Evolutionary conservation across 2,329 filamentous ascomycete species (phyloP).

Genomic region (Leptographium wingfieldii): DNA sequence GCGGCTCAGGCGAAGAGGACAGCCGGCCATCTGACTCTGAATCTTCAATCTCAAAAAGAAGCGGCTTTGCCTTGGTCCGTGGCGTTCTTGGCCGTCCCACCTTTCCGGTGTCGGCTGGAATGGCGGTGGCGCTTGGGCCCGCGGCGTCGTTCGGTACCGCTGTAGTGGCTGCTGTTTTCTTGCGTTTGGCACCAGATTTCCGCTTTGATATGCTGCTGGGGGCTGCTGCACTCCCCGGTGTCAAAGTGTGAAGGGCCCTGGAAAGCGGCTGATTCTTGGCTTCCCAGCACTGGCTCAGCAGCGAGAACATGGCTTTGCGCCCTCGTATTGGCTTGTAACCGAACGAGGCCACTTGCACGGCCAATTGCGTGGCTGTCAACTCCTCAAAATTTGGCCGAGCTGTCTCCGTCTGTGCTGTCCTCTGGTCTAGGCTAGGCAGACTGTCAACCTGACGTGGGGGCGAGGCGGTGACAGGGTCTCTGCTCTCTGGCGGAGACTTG

Average conservation of each 20-base stretch:
- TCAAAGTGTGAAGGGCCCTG: conserved; percentile 15
- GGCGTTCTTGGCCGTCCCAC: neutral
- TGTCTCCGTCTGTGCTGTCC: neutral
- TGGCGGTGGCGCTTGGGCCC: neutral
- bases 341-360: conserved; percentile 48
- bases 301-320: conserved; percentile 54
- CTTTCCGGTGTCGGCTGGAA: too few relatives aligned
- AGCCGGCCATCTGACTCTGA: conserved; percentile 25
- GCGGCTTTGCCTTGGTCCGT: conserved; percentile 13
- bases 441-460: too few relatives aligned
- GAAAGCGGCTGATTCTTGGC: neutral
- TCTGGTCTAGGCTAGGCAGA: too few relatives aligned
- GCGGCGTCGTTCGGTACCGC: neutral
- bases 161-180: neutral
- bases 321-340: conserved; percentile 63
- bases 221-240: neutral
- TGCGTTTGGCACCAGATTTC: conserved; percentile 10
- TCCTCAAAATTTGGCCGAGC: conserved; percentile 43
- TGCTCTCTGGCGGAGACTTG: neutral
- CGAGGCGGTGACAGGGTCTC: neutral
- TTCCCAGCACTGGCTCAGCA: conserved; percentile 58
- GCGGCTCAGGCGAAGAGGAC: conserved; percentile 13
- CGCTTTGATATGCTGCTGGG: neutral
- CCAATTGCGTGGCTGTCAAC: conserved; percentile 50
- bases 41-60: conserved; percentile 9